phyloP scores from a whole-genome alignment of 495 filamentous ascomycete genomes.

The Podospora pseudoanserina region DNA sequence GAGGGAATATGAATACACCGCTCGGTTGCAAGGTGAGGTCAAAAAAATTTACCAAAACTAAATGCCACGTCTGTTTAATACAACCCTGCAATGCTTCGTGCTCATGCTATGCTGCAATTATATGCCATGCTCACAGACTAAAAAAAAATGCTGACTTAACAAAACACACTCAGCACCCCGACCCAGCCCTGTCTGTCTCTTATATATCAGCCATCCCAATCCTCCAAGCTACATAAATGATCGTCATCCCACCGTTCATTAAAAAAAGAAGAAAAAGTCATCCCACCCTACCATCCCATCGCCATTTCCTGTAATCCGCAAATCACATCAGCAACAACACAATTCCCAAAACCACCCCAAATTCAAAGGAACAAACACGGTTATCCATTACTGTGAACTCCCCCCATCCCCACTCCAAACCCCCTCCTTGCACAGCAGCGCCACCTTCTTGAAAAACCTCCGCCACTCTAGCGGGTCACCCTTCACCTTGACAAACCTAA shows the following conservation, averaged over 20 bases:
- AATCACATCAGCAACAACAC: no score
- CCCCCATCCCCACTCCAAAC: constrained; percentile 50
- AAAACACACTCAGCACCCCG: no score
- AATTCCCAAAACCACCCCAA: no score
- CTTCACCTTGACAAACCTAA: constrained; percentile 89
- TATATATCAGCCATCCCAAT: no score
- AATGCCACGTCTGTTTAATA: neutral
- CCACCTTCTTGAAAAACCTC: constrained; percentile 92
- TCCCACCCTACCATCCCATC: no score
- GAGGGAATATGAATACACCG: neutral
- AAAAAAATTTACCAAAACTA: neutral
- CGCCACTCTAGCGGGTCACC: constrained; percentile 97
- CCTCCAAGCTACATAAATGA: no score
- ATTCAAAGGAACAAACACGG: no score
- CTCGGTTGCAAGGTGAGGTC: neutral
- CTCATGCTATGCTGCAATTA: neutral
- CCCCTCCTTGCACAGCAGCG: constrained; percentile 76
- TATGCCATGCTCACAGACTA: neutral
- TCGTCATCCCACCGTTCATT: no score
- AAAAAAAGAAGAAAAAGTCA: no score
- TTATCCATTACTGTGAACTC: neutral
- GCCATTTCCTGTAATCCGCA: no score
- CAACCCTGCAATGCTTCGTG: neutral
- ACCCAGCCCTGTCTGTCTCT: no score
- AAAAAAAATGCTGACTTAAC: no score